Base-by-base conservation (phyloP, 1,284 basidiomycete genomes). In the Cutaneotrichosporon dermatis region DNA sequence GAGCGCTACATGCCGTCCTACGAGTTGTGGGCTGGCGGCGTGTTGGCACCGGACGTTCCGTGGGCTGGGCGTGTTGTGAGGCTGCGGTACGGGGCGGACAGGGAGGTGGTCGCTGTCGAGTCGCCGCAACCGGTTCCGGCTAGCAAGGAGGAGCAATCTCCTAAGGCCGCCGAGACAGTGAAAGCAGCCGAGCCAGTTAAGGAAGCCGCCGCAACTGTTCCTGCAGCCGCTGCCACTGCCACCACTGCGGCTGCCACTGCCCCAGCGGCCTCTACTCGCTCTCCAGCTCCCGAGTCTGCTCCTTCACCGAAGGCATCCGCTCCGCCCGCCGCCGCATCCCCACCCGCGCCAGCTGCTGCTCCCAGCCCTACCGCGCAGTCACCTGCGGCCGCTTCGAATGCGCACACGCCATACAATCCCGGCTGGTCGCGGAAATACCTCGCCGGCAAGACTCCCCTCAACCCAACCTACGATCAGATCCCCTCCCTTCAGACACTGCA, bases 371-470 rank as follows among this genome's bases (percentile, higher is more conserved):
- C 25, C 3, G 43, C 43, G 1, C 8, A 16, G 2, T 6, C n/a
- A 3, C 15, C 44, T 45, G 13, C 15, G 15, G 6, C 48, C 15
- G 11, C 41, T 9, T 15, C 15, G 50, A 54, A 5, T 15, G n/a
- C 51, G 3, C 58, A 51, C n/a, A 36, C 50, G 49, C 68, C 64
- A 1, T 74, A 62, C 67, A 74, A 76, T 57, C 72, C 73, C 10
- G 60, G 57, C 15, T 81, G 79, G 78, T 80, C 79, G 4, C 74
- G 80, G 53, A 78, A 77, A 59, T 80, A 76, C 68, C 64, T 81
- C 13, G 68, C 70, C 4, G 80, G 74, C 35, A 79, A 79, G 63
- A 73, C 79, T 1, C 75, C 79, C 0, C 67, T 81, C 35, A 79
- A 76, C 59, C 76, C 79, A 0, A 72, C 77, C 3, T 80, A 80